Percentiles rank a stretch among this genome's conserved stretches.
Evolutionary conservation across 2,329 filamentous ascomycete genomes (phyloP).

Genomic region (Diplodia scrobiculata): DNA sequence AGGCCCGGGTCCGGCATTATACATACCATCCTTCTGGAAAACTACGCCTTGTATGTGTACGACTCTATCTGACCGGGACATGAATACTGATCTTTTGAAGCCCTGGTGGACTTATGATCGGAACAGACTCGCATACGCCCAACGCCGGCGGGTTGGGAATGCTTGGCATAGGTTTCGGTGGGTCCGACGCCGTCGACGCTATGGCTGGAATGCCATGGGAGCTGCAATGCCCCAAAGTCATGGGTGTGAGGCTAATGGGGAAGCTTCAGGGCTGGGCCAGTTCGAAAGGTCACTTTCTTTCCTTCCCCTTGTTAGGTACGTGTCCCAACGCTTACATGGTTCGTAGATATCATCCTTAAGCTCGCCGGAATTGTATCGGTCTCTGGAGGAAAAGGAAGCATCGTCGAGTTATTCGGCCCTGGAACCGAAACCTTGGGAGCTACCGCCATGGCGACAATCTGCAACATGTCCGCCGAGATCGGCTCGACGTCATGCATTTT

Average conservation of each 20-base stretch:
- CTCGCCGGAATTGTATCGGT: conserved; percentile 43
- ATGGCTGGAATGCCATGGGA: conserved; percentile 44
- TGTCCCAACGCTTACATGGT: neutral
- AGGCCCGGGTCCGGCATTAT: conserved; percentile 47
- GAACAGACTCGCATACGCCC: conserved; percentile 46
- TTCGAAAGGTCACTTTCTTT: conserved; percentile 32
- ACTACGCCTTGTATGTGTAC: conserved; percentile 42
- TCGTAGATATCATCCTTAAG: conserved; percentile 43
- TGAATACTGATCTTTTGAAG: conserved; percentile 30
- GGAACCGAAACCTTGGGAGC: conserved; percentile 40
- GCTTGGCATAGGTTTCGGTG: conserved; percentile 42
- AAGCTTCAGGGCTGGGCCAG: conserved; percentile 40
- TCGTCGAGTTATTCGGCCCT: conserved; percentile 46
- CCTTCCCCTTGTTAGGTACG: neutral
- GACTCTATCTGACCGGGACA: neutral
- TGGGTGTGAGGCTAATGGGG: conserved; percentile 41
- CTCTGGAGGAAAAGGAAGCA: conserved; percentile 42
- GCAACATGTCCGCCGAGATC: conserved; percentile 46
- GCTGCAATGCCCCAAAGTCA: conserved; percentile 39
- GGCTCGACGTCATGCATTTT: conserved; percentile 46
- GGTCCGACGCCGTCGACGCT: conserved; percentile 38
- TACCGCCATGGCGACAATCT: conserved; percentile 46
- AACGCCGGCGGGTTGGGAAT: conserved; percentile 45
- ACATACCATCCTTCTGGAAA: conserved; percentile 48
- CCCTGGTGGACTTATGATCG: conserved; percentile 44